Percentiles rank a stretch among this genome's conserved stretches.
These are phyloP conservation scores for Pyronema domesticum DNA, from an alignment of 495 filamentous ascomycete species.

Conservation along the genomic window DNA sequence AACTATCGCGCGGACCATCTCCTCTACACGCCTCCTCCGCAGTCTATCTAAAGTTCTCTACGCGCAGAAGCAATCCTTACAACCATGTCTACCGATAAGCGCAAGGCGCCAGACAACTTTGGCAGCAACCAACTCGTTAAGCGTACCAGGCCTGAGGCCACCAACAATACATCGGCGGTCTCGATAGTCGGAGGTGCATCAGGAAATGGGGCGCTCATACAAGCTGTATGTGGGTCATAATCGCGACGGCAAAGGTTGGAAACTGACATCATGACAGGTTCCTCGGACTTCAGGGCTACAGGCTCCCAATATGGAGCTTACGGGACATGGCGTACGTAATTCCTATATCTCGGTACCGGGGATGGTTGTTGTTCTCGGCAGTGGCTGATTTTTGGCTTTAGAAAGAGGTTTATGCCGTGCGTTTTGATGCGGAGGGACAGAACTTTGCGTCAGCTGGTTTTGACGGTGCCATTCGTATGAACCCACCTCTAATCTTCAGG, in stretches of 20 bases:
- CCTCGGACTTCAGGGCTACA: conserved; percentile 72
- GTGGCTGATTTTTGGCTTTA: conserved; percentile 5
- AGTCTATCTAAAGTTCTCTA: too few relatives aligned
- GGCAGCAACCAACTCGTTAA: conserved; percentile 74
- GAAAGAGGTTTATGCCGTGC: conserved; percentile 73
- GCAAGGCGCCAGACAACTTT: conserved; percentile 64
- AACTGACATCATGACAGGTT: conserved; percentile 34
- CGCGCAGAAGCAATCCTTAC: neutral
- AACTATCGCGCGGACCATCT: too few relatives aligned
- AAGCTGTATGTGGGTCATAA: conserved; percentile 47
- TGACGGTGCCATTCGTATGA: conserved; percentile 76
- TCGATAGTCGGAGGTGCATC: conserved; percentile 47
- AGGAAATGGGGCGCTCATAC: conserved; percentile 57
- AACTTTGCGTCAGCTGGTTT: conserved; percentile 88
- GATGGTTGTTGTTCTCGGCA: neutral
- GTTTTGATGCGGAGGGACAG: conserved; percentile 74
- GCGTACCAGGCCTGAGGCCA: conserved; percentile 54
- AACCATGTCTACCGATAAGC: conserved; percentile 74
- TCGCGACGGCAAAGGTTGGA: neutral
- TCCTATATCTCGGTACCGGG: neutral
- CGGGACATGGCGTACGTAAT: conserved; percentile 40
- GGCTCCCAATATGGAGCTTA: conserved; percentile 87
- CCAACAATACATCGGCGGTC: conserved; percentile 31
- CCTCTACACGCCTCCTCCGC: too few relatives aligned
- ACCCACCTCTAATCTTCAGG: neutral